Evolutionary conservation across 305 asterid species (phyloP).

Genomic region (Fraxinus dipetala): DNA sequence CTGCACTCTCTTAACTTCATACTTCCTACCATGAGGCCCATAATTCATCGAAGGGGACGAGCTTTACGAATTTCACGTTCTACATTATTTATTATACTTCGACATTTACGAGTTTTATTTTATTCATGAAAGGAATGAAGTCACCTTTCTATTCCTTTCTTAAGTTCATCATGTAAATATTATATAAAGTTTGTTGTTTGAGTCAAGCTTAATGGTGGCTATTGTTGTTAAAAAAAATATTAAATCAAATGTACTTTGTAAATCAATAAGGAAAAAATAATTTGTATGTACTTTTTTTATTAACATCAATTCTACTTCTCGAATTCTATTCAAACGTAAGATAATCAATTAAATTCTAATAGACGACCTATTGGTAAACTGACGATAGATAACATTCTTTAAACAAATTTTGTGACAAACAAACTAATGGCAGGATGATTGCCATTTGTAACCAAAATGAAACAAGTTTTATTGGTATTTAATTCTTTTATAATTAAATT

Average conservation of each 20-base stretch:
- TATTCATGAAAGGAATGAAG: background rate
- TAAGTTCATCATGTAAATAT: background rate
- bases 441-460: slow-evolving; percentile 12
- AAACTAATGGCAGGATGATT: background rate
- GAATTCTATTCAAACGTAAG: background rate
- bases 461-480: background rate
- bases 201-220: background rate
- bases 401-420: background rate
- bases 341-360: background rate
- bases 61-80: background rate
- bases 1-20: background rate
- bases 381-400: too few relatives aligned
- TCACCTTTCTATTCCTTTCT: background rate
- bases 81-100: background rate
- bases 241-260: background rate
- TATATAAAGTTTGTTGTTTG: background rate
- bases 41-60: background rate
- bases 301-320: background rate
- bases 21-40: background rate
- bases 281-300: background rate
- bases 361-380: background rate
- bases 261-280: background rate
- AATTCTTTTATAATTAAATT: too few relatives aligned
- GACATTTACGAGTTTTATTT: too few relatives aligned
- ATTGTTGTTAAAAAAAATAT: background rate